Conservation (phyloP, 2,329 filamentous ascomycete species). For the Diaporthe citri region DNA sequence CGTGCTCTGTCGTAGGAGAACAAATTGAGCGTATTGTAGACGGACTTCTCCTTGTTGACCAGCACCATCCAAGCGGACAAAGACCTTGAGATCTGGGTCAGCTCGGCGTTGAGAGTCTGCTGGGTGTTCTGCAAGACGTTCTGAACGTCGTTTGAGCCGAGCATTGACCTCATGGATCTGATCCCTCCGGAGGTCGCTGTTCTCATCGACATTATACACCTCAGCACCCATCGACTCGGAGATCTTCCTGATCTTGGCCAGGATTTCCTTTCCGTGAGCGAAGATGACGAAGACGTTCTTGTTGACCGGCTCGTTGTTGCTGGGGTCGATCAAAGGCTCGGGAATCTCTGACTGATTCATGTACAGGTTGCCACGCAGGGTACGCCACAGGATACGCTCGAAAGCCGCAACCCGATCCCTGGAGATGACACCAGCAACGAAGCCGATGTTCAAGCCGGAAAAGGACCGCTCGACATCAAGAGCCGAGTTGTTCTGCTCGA, state of each 20-base stretch:
- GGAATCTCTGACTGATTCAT: slow-evolving; percentile 99
- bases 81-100: slow-evolving; percentile 92
- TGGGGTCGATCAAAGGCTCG: slow-evolving; percentile 90
- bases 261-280: slow-evolving; percentile 96
- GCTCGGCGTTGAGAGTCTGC: slow-evolving; percentile 90
- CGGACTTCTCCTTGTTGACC: slow-evolving; percentile 97
- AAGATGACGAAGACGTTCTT: slow-evolving; percentile 99
- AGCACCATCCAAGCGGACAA: slow-evolving; percentile 98
- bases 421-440: slow-evolving; percentile 95
- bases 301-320: slow-evolving; percentile 89
- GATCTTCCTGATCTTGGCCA: slow-evolving; percentile 99
- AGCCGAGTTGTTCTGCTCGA: slow-evolving; percentile 82
- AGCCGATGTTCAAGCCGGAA: slow-evolving; percentile 98
- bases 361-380: slow-evolving; percentile 96
- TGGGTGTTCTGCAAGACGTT: slow-evolving; percentile 97
- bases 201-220: slow-evolving; percentile 97
- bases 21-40: slow-evolving; percentile 94
- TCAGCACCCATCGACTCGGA: slow-evolving; percentile 97
- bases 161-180: slow-evolving; percentile 98
- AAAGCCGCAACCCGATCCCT: slow-evolving; percentile 94
- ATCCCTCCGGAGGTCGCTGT: slow-evolving; percentile 92
- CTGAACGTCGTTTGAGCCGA: slow-evolving; percentile 87
- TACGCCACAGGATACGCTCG: slow-evolving; percentile 97
- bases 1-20: slow-evolving; percentile 97
- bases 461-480: slow-evolving; percentile 86